These are phyloP conservation scores for Torulaspora gathmanii DNA, from an alignment of 805 yeast genomes.

Conservation along the genomic window DNA sequence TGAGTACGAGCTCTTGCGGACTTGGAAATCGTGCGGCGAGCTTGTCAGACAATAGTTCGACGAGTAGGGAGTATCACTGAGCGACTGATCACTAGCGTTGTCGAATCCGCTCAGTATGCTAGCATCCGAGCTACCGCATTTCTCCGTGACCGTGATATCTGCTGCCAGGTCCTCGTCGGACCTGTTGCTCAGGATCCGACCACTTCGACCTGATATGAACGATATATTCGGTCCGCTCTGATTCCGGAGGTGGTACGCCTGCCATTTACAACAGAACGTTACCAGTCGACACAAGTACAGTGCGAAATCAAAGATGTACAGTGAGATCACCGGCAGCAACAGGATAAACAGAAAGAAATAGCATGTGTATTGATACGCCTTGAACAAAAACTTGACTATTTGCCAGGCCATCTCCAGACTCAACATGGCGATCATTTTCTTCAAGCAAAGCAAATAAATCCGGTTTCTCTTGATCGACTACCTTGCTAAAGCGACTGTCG, in stretches of 20 bases:
- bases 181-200: not conserved
- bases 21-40: constrained; percentile 2
- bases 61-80: constrained; percentile 13
- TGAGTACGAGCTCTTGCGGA: not conserved
- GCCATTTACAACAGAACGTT: constrained; percentile 6
- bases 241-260: constrained; percentile 10
- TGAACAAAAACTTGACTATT: constrained; percentile 2
- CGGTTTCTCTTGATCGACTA: not conserved
- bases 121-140: constrained; percentile 5
- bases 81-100: constrained; percentile 10
- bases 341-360: constrained; percentile 7
- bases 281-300: constrained; percentile 9
- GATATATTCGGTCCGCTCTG: constrained; percentile 5
- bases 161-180: not conserved
- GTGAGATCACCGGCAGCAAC: constrained; percentile 7
- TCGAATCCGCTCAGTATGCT: constrained; percentile 10
- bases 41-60: constrained; percentile 10
- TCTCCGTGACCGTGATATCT: constrained; percentile 1
- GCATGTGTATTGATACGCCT: constrained; percentile 10
- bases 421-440: not conserved
- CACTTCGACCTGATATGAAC: constrained; percentile 2
- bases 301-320: constrained; percentile 8
- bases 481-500: not conserved
- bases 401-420: constrained; percentile 7
- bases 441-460: not conserved